Evolutionary conservation across 306 rosid species (phyloP).

Genomic region (Boehmeria nivea): DNA sequence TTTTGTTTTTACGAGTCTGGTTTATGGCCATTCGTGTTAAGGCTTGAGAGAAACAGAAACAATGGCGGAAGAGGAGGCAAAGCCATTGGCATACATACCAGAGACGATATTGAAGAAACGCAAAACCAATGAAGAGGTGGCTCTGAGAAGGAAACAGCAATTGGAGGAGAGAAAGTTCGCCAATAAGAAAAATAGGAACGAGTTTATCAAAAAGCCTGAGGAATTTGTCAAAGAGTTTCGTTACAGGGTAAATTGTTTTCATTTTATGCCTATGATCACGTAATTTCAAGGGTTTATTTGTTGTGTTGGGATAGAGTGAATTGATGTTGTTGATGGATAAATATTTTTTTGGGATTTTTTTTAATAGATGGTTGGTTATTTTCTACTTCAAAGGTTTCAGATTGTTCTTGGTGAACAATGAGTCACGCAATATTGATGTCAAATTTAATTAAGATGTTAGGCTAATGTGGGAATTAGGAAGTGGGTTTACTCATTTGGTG

Average conservation of each 20-base stretch:
- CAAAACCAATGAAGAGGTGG: conserved; percentile 40
- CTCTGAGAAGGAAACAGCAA: conserved; percentile 46
- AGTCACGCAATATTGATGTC: no score
- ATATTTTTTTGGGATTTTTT: no score
- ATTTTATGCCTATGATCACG: no score
- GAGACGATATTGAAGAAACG: conserved; percentile 50
- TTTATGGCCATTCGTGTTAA: background rate
- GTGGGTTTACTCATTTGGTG: no score
- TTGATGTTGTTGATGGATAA: no score
- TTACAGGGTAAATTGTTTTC: conserved; percentile 38
- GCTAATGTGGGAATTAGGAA: no score
- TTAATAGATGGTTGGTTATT: no score
- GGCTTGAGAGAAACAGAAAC: background rate
- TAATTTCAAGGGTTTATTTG: no score
- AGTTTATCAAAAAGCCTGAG: conserved; percentile 65
- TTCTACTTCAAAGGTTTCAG: no score
- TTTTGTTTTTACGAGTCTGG: background rate
- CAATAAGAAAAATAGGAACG: conserved; percentile 33
- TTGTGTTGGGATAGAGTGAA: no score
- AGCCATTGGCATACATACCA: conserved; percentile 30
- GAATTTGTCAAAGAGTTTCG: conserved; percentile 67
- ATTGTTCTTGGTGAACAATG: no score
- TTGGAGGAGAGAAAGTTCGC: conserved; percentile 41
- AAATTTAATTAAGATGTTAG: no score
- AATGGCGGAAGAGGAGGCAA: conserved; percentile 37